These are phyloP conservation scores for Aquilaria agallochum DNA, from an alignment of 441 rosid species.

Conservation along the genomic window DNA sequence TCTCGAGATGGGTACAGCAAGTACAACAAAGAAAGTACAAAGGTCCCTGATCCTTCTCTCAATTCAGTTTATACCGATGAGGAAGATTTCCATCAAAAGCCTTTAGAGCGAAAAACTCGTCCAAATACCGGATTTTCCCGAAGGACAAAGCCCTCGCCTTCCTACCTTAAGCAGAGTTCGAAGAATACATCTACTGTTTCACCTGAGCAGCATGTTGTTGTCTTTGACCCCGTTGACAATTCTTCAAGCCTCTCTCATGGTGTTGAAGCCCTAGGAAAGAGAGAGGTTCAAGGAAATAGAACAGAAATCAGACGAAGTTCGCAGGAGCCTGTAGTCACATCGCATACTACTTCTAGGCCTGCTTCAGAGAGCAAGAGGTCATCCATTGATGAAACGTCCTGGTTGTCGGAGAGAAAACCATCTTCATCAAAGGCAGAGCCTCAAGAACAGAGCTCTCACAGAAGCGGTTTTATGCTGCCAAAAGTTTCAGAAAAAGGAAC, in stretches of 20 bases:
- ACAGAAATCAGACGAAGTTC: slow-evolving; percentile 18
- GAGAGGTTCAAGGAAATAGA: too few species aligned
- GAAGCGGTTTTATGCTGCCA: slow-evolving; percentile 17
- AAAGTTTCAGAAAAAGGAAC: slow-evolving; percentile 27
- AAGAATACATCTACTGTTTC: slow-evolving; percentile 15
- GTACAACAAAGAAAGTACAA: slow-evolving; percentile 26
- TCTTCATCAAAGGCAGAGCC: slow-evolving; percentile 13
- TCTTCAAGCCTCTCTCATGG: slow-evolving; percentile 19
- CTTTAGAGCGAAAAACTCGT: slow-evolving; percentile 22
- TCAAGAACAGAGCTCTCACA: slow-evolving; percentile 14
- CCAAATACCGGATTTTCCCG: slow-evolving; percentile 40
- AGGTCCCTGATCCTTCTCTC: slow-evolving; percentile 25
- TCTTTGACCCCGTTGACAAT: slow-evolving; percentile 6
- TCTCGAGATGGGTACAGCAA: slow-evolving; percentile 10
- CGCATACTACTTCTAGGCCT: slow-evolving; percentile 29
- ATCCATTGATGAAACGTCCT: slow-evolving; percentile 11
- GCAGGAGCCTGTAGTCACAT: slow-evolving; percentile 14
- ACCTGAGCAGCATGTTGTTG: slow-evolving; percentile 8
- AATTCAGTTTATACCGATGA: slow-evolving; percentile 39
- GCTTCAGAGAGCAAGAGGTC: slow-evolving; percentile 23
- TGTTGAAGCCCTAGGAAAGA: slow-evolving; percentile 11
- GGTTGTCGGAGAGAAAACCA: too few species aligned
- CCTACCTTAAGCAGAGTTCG: slow-evolving; percentile 21
- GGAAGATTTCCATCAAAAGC: slow-evolving; percentile 32
- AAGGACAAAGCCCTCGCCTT: slow-evolving; percentile 45